Evolutionary conservation across 1,139 yeast genomes (phyloP).

Genomic region (Yamadazyma spencermartinsiae): DNA sequence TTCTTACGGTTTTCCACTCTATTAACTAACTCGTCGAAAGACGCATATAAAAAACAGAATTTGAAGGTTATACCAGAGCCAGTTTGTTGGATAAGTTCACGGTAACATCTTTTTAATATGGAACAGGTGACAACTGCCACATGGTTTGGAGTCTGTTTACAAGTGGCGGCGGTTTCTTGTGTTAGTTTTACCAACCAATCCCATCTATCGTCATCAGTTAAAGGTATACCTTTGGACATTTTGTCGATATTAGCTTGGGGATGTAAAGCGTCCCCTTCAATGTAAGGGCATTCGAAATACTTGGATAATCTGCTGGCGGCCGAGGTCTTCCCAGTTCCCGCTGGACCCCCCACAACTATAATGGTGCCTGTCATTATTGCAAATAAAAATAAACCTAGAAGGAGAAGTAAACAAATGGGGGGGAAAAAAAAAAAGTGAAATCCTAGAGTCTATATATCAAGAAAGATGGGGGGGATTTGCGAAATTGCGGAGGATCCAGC

Average conservation of each 20-base stretch:
- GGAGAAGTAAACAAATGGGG: slow-evolving; percentile 1
- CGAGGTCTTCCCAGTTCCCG: slow-evolving; percentile 92
- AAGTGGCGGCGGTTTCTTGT: slow-evolving; percentile 33
- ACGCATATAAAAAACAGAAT: slow-evolving; percentile 68
- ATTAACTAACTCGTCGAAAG: slow-evolving; percentile 55
- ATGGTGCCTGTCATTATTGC: slow-evolving; percentile 23
- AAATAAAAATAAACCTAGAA: background rate
- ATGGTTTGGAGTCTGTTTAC: slow-evolving; percentile 26
- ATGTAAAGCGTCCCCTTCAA: slow-evolving; percentile 87
- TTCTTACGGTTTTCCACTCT: slow-evolving; percentile 64
- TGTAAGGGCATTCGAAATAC: slow-evolving; percentile 49
- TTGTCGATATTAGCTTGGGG: slow-evolving; percentile 72
- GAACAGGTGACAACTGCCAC: slow-evolving; percentile 75
- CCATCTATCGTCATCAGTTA: slow-evolving; percentile 89
- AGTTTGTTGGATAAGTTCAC: slow-evolving; percentile 52
- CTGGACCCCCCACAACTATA: slow-evolving; percentile 77
- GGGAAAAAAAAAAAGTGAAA: background rate
- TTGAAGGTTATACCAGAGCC: slow-evolving; percentile 39
- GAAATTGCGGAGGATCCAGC: slow-evolving; percentile 8
- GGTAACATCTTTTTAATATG: slow-evolving; percentile 70
- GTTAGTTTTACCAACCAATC: slow-evolving; percentile 73
- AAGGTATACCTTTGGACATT: slow-evolving; percentile 78
- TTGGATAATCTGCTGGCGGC: slow-evolving; percentile 57
- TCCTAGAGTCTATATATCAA: background rate
- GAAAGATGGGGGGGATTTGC: slow-evolving; percentile 5